Conservation (phyloP, 1,139 yeast species). For the Sugiyamaella neomexicana region DNA sequence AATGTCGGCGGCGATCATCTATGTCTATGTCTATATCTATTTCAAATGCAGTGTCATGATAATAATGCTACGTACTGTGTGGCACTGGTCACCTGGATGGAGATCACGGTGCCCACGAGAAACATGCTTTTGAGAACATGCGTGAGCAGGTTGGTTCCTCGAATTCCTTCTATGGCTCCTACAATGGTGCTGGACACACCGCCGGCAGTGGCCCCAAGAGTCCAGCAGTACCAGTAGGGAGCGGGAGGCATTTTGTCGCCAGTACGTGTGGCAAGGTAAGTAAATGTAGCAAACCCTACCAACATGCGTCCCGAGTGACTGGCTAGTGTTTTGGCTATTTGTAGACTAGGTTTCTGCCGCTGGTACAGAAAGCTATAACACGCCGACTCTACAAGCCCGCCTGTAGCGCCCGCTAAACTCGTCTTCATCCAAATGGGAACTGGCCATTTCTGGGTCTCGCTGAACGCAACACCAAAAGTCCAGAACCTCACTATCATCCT, state of each 20-base stretch:
- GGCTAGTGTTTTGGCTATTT: slow-evolving; percentile 9
- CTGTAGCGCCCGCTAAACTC: slow-evolving; percentile 16
- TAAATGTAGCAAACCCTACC: slow-evolving; percentile 17
- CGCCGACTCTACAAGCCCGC: slow-evolving; percentile 14
- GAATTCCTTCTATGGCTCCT: slow-evolving; percentile 10
- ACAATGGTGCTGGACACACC: slow-evolving; percentile 14
- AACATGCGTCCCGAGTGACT: slow-evolving; percentile 9
- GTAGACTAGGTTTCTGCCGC: slow-evolving; percentile 2
- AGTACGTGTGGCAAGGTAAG: slow-evolving; percentile 13
- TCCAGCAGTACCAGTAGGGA: slow-evolving; percentile 19
- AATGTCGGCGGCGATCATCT: background rate
- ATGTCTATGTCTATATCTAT: background rate
- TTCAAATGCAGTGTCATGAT: background rate
- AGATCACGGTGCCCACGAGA: slow-evolving; percentile 18
- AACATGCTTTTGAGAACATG: slow-evolving; percentile 12
- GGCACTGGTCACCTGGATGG: slow-evolving; percentile 12
- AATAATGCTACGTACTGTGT: slow-evolving; percentile 2
- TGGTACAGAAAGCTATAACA: slow-evolving; percentile 1
- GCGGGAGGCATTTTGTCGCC: slow-evolving; percentile 15
- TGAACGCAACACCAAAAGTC: slow-evolving; percentile 14
- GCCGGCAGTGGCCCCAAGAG: slow-evolving; percentile 20
- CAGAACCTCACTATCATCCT: slow-evolving; percentile 16
- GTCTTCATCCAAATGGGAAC: slow-evolving; percentile 14
- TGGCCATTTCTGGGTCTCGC: slow-evolving; percentile 12
- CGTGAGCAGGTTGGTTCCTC: slow-evolving; percentile 6